phyloP scores from a whole-genome alignment of 352 stramenopile genomes.

The Elongisporangium prolatum region DNA sequence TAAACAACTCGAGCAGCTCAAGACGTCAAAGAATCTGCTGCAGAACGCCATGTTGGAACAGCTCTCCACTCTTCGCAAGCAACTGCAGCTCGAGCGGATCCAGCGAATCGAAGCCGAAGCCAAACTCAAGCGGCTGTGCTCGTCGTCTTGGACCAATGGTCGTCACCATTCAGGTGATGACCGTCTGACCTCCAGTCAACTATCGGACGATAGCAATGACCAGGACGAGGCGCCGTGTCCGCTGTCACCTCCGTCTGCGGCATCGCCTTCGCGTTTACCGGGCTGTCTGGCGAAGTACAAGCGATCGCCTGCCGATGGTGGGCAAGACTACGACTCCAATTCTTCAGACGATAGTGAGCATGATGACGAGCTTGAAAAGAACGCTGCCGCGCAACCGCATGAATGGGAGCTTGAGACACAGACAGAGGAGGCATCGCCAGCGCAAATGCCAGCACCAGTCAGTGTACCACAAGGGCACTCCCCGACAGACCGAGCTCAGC shows the following conservation, averaged over 20 bases:
- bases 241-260: not conserved
- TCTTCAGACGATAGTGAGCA: not conserved
- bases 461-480: not conserved
- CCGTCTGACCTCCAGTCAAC: not conserved
- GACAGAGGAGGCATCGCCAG: not conserved
- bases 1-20: slow-evolving; percentile 71
- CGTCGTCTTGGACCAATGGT: slow-evolving; percentile 3
- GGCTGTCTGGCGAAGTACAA: not conserved
- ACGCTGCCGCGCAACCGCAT: not conserved
- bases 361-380: not conserved
- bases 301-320: not conserved
- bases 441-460: not conserved
- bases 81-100: slow-evolving; percentile 64
- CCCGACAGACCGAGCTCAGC: too few species aligned
- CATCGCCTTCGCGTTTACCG: not conserved
- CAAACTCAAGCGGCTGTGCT: slow-evolving; percentile 51
- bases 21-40: slow-evolving; percentile 65
- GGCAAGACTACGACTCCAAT: not conserved
- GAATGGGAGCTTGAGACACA: too few species aligned
- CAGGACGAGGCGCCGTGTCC: not conserved
- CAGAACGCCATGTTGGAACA: slow-evolving; percentile 85
- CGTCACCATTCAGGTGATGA: not conserved
- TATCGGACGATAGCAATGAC: not conserved
- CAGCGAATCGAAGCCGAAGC: slow-evolving; percentile 64
- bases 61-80: slow-evolving; percentile 65